Base-by-base conservation (phyloP, 2,329 filamentous ascomycete species). In the Boeremia exigua region DNA sequence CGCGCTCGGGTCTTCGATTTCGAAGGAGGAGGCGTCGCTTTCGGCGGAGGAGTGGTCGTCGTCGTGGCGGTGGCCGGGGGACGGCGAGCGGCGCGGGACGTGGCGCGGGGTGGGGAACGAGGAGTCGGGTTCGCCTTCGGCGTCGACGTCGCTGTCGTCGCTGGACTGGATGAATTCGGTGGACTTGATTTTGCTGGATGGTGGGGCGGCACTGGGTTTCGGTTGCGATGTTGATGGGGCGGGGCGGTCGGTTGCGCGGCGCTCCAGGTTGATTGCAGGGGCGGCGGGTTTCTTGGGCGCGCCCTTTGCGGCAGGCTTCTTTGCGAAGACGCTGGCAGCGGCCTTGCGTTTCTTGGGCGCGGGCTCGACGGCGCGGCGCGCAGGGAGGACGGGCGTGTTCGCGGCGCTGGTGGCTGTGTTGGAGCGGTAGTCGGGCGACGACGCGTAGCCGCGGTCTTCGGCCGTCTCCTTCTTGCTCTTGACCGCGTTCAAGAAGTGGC, bases 401-500 rank as follows among this genome's bases (percentile, higher is more conserved):
- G 38, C 38, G 5, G 30, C 19, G 45, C 45, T 34, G 4, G 49
- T 12, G 3, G 34, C 19, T 2, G 40, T 10, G 39, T 17, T 25
- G 23, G 50, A 15, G 23, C 47, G 42, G 39, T 66, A 66, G 52
- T 74, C 72, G 44, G 73, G 72, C 3, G 67, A 70, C 10, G 61
- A 66, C 0, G 66, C 63, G 19, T 59, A 61, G 7, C 59, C 62
- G 37, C 67, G 70, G 10, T 73, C 71, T 1, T 65, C 69, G n/a
- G 70, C 69, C 27, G 73, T 69, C 61, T 63, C 68, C 14, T 67
- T 65, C 61, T 72, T 76, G 28, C 63, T 62, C 52, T 67, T 65
- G 6, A 64, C 67, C 19, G 61, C 68, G 37, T 44, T 55, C 32
- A 82, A 60, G 62, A 79, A 81, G 52, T 81, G 79, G n/a, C 80